Evolutionary conservation across 495 filamentous ascomycete genomes (phyloP), one percentile per base, ranked within the genome.

Genomic region (Neurospora sp.): DNA sequence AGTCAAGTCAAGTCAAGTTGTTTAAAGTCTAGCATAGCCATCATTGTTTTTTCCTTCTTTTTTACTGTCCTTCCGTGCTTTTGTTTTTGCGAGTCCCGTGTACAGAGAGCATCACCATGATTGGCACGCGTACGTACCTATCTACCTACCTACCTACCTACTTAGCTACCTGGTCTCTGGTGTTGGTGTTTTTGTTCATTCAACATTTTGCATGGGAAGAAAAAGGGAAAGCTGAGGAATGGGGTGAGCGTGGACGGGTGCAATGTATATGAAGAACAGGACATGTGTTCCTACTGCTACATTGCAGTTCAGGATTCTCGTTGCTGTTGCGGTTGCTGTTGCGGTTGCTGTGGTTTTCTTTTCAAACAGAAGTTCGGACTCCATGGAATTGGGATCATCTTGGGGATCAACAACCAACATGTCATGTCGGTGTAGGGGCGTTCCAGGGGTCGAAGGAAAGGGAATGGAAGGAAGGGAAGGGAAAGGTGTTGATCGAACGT

Each of bases 1-100:
- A 23, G n/a, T 23, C 14, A 18, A 23, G n/a, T 23, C 44, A 49
- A 27, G 20, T 62, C 23, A 62, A 66, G 54, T 69, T 70, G 14
- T 70, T 37, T 70, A 38, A n/a, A 41, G 18, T n/a, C 20, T 72
- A 75, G 44, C 72, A 70, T 74, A 60, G 46, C 35, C 46, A 20
- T 40, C 27, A 23, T 44, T 49, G 20, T 75, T 46, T n/a, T 72
- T 69, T 60, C n/a, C 71, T n/a, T 70, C 41, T 18, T 37, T 38
- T 69, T 40, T 23, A 66, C 54, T 35, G 14, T 3, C 12, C 7
- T 66, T 66, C 11, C 54, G 27, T 35, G 18, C 14, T 27, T 42
- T 39, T 11, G 12, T 23, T 31, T 41, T 35, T 40, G 40, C 49
- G 8, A n/a, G 31, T 31, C 14, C 54, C 27, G 54, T 66, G 54